A percentile compares a stretch with the other conserved stretches of the same genome.
phyloP scores from a whole-genome alignment of 176 grass and related monocot genomes.

The Microstegium vimineum region DNA sequence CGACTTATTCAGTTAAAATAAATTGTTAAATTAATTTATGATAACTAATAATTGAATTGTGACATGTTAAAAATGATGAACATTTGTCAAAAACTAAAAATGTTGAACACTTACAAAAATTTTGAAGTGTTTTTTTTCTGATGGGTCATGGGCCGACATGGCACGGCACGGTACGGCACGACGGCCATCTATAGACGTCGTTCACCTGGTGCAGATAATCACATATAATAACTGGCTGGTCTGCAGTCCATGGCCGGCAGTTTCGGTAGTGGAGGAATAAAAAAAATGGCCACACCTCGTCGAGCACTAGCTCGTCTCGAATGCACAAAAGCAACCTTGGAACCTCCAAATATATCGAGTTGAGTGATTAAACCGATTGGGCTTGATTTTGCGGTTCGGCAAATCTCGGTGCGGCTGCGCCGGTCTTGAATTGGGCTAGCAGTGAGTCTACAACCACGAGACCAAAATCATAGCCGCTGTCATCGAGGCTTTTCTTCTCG shows the following conservation, averaged over 20 bases:
- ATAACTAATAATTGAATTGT: too few relatives aligned
- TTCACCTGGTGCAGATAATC: not conserved
- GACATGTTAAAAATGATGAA: too few relatives aligned
- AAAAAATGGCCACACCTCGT: not conserved
- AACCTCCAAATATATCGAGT: conserved; percentile 24
- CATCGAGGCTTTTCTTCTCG: conserved; percentile 5
- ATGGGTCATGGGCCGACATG: too few relatives aligned
- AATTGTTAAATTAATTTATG: too few relatives aligned
- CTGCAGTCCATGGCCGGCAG: conserved; percentile 19
- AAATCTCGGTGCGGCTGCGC: conserved; percentile 27
- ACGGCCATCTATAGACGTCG: too few relatives aligned
- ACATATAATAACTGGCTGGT: not conserved
- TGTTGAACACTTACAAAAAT: too few relatives aligned
- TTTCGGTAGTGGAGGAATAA: conserved; percentile 26
- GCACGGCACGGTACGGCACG: too few relatives aligned
- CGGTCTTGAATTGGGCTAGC: conserved; percentile 16
- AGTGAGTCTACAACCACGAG: conserved; percentile 13
- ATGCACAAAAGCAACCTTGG: conserved; percentile 13
- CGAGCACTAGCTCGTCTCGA: conserved; percentile 24
- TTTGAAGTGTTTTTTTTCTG: too few relatives aligned
- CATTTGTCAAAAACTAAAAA: too few relatives aligned
- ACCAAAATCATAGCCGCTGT: conserved; percentile 27
- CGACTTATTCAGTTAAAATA: too few relatives aligned
- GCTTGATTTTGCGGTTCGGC: not conserved
- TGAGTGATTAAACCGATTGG: conserved; percentile 6